Base-by-base conservation (phyloP, 2,329 filamentous ascomycete genomes). In the Proliferodiscus dingleyae region DNA sequence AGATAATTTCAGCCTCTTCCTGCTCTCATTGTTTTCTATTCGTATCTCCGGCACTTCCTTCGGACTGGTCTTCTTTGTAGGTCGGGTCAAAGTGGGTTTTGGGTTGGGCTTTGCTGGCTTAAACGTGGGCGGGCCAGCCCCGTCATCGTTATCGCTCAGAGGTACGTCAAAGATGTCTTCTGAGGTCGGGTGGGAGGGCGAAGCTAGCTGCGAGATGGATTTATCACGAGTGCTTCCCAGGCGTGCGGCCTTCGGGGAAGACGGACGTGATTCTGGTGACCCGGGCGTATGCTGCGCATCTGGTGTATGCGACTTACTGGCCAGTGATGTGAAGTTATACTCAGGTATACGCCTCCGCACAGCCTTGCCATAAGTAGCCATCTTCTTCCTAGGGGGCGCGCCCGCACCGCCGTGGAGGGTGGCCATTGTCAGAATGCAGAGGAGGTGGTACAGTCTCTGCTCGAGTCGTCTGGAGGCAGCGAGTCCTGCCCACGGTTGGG, bases 291-390 rank as follows among this genome's bases (percentile, higher is more conserved):
- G 37, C 22, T 34, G 43, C 11, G 32, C 32, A 6, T 56, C 58
- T 24, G 59, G 49, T 5, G 49, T 48, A 44, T 51, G 42, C 16
- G 60, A 52, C 15, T 53, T 53, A 28, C 40, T 53, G 2, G 49
- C 41, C 15, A 47, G 37, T 23, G 52, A 51, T 21, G 48, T 33
- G 28, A 61, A 58, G 43, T 29, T 51, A 30, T 59, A 56, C 5
- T 60, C 56, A 5, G 61, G 57, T 38, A 63, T 52, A 16, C 57
- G 55, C 43, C 51, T 59, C 22, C 61, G 52, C 9, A 47, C 51
- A 23, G 59, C 39, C 45, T 64, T 65, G 2, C 63, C 63, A 50
- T 65, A 65, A 4, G 63, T 65, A 6, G 56, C 48, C 23, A 62
- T 50, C 29, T 52, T 55, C 47, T 61, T 65, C 49, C 61, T 65